These are phyloP conservation scores for Wickerhamiella kurtzmanii DNA, from an alignment of 805 yeast genomes.

Conservation along the genomic window DNA sequence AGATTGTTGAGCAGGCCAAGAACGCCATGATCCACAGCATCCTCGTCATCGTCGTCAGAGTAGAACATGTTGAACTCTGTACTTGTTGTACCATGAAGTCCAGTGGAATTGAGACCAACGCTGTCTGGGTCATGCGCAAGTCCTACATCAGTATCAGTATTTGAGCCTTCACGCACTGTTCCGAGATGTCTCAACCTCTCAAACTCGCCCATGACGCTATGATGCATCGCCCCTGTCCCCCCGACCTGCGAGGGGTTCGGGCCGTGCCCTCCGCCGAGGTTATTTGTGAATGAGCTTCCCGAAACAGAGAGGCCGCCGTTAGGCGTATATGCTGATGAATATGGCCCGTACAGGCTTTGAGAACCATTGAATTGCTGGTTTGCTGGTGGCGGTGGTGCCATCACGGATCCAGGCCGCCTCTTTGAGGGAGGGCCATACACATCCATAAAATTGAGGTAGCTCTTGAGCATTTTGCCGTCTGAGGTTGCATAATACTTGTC, in stretches of 20 bases:
- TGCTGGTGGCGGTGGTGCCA: background rate
- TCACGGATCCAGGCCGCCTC: slow-evolving; percentile 1
- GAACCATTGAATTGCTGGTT: background rate
- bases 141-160: background rate
- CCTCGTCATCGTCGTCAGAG: slow-evolving; percentile 27
- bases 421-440: slow-evolving; percentile 42
- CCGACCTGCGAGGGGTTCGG: background rate
- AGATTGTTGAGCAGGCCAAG: slow-evolving; percentile 70
- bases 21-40: slow-evolving; percentile 38
- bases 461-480: slow-evolving; percentile 84
- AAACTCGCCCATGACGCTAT: slow-evolving; percentile 25
- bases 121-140: background rate
- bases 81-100: background rate
- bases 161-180: background rate
- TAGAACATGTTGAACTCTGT: slow-evolving; percentile 6
- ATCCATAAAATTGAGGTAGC: slow-evolving; percentile 76
- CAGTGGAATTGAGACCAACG: background rate
- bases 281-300: slow-evolving; percentile 1
- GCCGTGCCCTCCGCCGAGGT: background rate
- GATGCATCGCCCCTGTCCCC: slow-evolving; percentile 13
- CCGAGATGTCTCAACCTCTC: slow-evolving; percentile 14
- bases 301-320: background rate
- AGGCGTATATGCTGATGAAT: slow-evolving; percentile 1
- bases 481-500: slow-evolving; percentile 33
- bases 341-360: background rate